Evolutionary conservation across 2,329 filamentous ascomycete genomes (phyloP).

Genomic region (Canariomyces notabilis): DNA sequence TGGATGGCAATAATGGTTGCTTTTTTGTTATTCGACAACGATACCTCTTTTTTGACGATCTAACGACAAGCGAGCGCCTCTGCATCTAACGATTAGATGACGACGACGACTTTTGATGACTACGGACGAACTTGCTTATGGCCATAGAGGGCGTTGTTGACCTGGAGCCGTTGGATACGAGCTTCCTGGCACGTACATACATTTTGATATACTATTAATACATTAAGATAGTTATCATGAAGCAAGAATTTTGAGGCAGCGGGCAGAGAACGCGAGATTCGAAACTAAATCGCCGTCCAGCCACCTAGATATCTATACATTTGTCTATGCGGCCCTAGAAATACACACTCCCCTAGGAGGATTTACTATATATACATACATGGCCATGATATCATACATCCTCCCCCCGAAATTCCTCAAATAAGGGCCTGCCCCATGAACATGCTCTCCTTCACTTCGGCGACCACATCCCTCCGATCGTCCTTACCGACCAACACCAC

Average conservation of each 20-base stretch:
- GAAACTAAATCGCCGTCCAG: background rate
- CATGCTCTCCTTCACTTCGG: slow-evolving; percentile 87
- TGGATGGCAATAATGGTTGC: no score
- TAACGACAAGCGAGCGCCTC: background rate
- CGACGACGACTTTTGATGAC: background rate
- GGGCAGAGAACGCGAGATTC: background rate
- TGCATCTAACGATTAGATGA: background rate
- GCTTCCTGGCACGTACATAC: background rate
- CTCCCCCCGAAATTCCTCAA: slow-evolving; percentile 36
- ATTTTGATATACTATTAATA: background rate
- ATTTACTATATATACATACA: background rate
- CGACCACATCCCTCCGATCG: slow-evolving; percentile 84
- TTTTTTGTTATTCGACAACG: no score
- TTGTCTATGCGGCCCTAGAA: background rate
- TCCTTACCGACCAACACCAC: slow-evolving; percentile 86
- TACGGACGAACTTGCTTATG: background rate
- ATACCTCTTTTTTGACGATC: background rate
- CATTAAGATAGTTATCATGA: background rate
- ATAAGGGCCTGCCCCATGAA: slow-evolving; percentile 75
- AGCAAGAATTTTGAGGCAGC: background rate
- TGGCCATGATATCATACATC: slow-evolving; percentile 13
- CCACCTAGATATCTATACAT: slow-evolving; percentile 3
- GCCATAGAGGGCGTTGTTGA: background rate
- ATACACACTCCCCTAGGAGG: background rate
- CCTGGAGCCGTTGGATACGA: background rate